Conservation (phyloP, 768 basidiomycete genomes). For the Mycena metata region DNA sequence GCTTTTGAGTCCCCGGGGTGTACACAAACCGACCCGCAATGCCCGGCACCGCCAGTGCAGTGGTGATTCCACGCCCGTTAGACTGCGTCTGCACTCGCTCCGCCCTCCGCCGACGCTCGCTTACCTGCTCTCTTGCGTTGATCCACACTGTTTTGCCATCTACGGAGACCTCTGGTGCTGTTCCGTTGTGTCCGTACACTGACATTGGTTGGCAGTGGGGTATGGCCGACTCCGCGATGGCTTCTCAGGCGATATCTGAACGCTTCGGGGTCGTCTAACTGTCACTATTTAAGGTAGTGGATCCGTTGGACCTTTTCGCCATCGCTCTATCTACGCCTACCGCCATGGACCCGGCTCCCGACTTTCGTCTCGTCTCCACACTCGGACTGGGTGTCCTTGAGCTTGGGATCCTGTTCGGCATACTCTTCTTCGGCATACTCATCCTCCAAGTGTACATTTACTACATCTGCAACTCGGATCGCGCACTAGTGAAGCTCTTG, state of each 20-base stretch:
- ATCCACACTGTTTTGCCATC: conserved; percentile 18
- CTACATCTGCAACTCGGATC: conserved; percentile 18
- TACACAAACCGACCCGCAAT: conserved; percentile 4
- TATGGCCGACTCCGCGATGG: conserved; percentile 6
- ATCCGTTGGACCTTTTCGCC: not conserved
- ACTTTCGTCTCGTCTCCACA: conserved; percentile 4
- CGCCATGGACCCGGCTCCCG: not conserved
- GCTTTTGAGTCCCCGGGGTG: not conserved
- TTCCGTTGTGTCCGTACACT: conserved; percentile 9
- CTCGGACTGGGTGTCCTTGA: conserved; percentile 21
- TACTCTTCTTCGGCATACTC: not conserved
- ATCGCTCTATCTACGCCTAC: not conserved
- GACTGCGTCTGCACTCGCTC: not conserved
- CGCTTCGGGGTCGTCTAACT: conserved; percentile 7
- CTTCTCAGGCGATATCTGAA: conserved; percentile 3
- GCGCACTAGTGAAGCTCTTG: conserved; percentile 14
- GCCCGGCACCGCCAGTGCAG: not conserved
- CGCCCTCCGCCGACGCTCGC: not conserved
- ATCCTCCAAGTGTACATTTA: conserved; percentile 21
- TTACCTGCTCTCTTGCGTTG: not conserved
- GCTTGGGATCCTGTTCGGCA: conserved; percentile 23
- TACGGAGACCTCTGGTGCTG: not conserved
- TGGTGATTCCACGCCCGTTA: not conserved
- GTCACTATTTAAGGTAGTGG: conserved; percentile 5
- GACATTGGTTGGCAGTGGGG: not conserved